Conservation (phyloP, 2,329 filamentous ascomycete species). For the Talaromyces sp. region DNA sequence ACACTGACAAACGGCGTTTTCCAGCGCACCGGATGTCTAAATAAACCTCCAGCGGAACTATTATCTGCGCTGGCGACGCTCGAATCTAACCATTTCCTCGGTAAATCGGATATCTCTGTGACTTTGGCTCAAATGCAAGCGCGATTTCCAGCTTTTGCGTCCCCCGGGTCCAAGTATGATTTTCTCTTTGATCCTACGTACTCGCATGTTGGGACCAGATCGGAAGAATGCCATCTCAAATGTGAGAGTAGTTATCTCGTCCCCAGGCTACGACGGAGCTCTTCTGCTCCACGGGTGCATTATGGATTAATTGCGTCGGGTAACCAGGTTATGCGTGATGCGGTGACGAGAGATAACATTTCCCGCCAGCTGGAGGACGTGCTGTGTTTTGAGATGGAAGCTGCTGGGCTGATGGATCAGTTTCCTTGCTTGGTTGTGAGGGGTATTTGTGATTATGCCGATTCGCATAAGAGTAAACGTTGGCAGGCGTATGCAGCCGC, state of each 20-base stretch:
- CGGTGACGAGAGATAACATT: neutral
- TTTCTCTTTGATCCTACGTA: neutral
- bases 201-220: neutral
- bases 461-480: slow-evolving; percentile 5
- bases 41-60: neutral
- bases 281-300: neutral
- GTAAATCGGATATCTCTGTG: neutral
- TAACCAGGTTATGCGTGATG: neutral
- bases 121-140: neutral
- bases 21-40: neutral
- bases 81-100: neutral
- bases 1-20: neutral
- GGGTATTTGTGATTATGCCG: slow-evolving; percentile 3
- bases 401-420: neutral
- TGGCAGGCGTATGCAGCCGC: neutral
- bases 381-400: neutral
- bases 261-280: neutral
- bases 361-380: neutral
- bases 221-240: neutral
- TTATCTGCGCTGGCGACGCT: neutral
- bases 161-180: neutral
- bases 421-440: neutral
- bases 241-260: neutral
- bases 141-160: neutral
- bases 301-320: neutral